Conservation (phyloP, 2,329 filamentous ascomycete species). For the Cladosporium sp. region DNA sequence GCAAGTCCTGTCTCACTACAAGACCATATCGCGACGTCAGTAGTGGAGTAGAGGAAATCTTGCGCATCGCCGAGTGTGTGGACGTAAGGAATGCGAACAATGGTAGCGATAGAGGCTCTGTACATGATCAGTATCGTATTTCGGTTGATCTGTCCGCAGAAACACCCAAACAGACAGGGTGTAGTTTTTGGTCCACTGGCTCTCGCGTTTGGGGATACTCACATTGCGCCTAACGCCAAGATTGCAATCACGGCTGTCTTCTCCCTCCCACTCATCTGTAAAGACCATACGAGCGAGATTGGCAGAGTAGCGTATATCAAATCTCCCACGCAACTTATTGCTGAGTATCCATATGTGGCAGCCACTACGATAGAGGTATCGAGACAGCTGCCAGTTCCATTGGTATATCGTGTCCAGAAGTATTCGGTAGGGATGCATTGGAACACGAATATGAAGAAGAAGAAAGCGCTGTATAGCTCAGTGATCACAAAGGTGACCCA, state of each 20-base stretch:
- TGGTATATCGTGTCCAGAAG: constrained; percentile 18
- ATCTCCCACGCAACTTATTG: constrained; percentile 16
- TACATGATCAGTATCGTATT: background rate
- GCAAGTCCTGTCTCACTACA: constrained; percentile 30
- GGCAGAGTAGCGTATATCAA: constrained; percentile 24
- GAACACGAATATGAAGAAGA: constrained; percentile 20
- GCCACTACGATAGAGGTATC: constrained; percentile 10
- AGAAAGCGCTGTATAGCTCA: constrained; percentile 15
- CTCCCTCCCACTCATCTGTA: constrained; percentile 25
- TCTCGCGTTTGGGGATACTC: constrained; percentile 1
- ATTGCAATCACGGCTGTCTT: constrained; percentile 30
- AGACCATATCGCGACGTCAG: constrained; percentile 35
- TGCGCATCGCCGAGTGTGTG: constrained; percentile 7
- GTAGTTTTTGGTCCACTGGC: no score
- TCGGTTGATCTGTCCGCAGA: no score
- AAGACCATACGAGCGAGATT: constrained; percentile 25
- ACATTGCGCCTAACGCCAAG: constrained; percentile 29
- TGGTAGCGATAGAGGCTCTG: constrained; percentile 17
- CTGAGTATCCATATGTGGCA: constrained; percentile 16
- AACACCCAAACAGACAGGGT: no score
- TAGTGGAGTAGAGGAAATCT: constrained; percentile 30
- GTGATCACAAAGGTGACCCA: constrained; percentile 13
- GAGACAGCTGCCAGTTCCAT: constrained; percentile 13
- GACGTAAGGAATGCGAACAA: constrained; percentile 27
- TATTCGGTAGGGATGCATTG: constrained; percentile 16